A percentile compares a stretch with the other conserved stretches of the same genome.
Conservation (phyloP, 106 monocot species). For the Dioscorea dumetorum region DNA sequence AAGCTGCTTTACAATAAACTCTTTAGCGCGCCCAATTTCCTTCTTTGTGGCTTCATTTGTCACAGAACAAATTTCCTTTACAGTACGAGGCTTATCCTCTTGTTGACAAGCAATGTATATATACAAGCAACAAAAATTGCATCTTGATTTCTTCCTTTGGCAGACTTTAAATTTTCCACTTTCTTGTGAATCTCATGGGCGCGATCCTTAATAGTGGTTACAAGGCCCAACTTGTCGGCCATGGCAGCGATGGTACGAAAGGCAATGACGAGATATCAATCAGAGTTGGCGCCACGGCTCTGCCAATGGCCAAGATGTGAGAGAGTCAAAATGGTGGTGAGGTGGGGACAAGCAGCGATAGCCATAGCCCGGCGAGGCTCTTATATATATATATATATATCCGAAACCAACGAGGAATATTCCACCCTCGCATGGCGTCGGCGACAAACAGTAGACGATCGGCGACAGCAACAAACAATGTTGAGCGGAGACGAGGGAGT, state of each 20-base stretch:
- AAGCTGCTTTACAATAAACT: too few species aligned
- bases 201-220: conserved; percentile 61
- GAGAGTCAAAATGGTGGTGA: too few species aligned
- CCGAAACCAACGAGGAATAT: too few species aligned
- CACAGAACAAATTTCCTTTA: conserved; percentile 61
- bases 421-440: too few species aligned
- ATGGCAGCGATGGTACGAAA: conserved; percentile 48
- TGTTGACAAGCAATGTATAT: conserved; percentile 61
- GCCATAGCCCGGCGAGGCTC: too few species aligned
- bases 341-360: too few species aligned
- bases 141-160: conserved; percentile 60
- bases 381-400: too few species aligned
- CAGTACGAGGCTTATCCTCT: conserved; percentile 53
- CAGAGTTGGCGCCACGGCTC: conserved; percentile 40
- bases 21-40: too few species aligned
- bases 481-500: too few species aligned
- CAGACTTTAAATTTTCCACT: conserved; percentile 37
- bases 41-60: too few species aligned
- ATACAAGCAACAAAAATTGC: conserved; percentile 57
- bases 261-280: conserved; percentile 27
- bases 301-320: conserved; percentile 46
- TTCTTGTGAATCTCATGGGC: conserved; percentile 67
- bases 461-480: too few species aligned
- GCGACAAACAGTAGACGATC: too few species aligned
- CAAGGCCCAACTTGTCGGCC: conserved; percentile 56